These are phyloP conservation scores for Globisporangium spiculum DNA, from an alignment of 352 stramenopile genomes.

Conservation along the genomic window DNA sequence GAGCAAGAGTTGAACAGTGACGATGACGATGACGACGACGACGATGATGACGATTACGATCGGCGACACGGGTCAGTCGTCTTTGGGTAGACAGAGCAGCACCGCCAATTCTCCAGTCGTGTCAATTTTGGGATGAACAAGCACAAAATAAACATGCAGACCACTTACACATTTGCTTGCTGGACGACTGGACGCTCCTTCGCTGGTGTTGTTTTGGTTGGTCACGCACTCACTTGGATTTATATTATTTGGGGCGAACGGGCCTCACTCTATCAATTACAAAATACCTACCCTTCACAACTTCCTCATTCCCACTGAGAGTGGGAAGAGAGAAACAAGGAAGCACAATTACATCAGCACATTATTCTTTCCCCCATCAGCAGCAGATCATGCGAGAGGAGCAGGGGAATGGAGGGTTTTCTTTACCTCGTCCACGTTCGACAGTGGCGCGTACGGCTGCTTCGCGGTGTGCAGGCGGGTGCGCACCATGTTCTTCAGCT, in stretches of 20 bases:
- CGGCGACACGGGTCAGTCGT: slow-evolving; percentile 28
- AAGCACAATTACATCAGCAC: slow-evolving; percentile 7
- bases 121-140: background rate
- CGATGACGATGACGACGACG: background rate
- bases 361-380: background rate
- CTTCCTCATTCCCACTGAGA: slow-evolving; percentile 8
- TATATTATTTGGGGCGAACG: slow-evolving; percentile 4
- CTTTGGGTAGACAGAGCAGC: slow-evolving; percentile 22
- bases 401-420: slow-evolving; percentile 8
- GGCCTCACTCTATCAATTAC: slow-evolving; percentile 4
- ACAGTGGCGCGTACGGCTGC: slow-evolving; percentile 63
- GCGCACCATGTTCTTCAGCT: slow-evolving; percentile 75
- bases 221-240: slow-evolving; percentile 11
- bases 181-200: background rate
- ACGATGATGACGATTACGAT: slow-evolving; percentile 18
- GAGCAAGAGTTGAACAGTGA: slow-evolving; percentile 4
- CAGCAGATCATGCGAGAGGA: slow-evolving; percentile 10
- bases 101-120: background rate
- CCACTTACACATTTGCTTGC: background rate
- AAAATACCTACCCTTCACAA: slow-evolving; percentile 9
- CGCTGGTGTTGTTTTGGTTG: background rate
- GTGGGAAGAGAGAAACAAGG: background rate
- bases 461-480: slow-evolving; percentile 53
- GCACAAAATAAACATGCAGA: slow-evolving; percentile 3
- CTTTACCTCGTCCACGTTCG: slow-evolving; percentile 55